Percentiles rank a stretch among this genome's conserved stretches.
Evolutionary conservation across 1,284 basidiomycete genomes (phyloP).

Genomic region (Boletus austroedulis): DNA sequence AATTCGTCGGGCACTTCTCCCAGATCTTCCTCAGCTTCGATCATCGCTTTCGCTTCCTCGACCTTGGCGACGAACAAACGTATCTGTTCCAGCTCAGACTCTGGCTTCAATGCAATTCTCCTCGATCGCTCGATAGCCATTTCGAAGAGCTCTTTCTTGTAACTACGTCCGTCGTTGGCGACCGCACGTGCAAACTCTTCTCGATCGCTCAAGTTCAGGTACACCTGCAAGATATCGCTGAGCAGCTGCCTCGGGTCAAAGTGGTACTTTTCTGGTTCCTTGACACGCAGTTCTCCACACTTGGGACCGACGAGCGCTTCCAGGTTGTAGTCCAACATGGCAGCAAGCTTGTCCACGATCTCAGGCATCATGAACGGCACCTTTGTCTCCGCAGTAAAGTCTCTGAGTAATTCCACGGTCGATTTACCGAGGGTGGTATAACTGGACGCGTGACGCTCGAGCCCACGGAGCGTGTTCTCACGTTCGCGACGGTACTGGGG

Average conservation of each 20-base stretch:
- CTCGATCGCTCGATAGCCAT: constrained; percentile 72
- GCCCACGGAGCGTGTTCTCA: constrained; percentile 71
- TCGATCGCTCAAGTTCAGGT: constrained; percentile 83
- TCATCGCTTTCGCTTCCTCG: constrained; percentile 74
- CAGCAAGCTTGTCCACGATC: constrained; percentile 93
- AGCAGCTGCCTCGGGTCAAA: constrained; percentile 87
- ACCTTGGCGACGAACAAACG: constrained; percentile 76
- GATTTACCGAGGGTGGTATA: constrained; percentile 87
- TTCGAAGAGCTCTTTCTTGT: constrained; percentile 83
- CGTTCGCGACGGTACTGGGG: constrained; percentile 80
- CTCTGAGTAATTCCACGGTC: constrained; percentile 85
- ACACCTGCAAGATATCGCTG: constrained; percentile 88
- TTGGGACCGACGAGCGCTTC: constrained; percentile 86
- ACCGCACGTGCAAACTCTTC: constrained; percentile 85
- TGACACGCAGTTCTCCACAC: constrained; percentile 81
- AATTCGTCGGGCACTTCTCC: constrained; percentile 97
- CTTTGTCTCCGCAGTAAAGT: constrained; percentile 90
- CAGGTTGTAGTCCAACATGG: constrained; percentile 96
- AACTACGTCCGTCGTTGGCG: constrained; percentile 91
- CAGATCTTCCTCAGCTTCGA: constrained; percentile 89
- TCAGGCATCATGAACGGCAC: constrained; percentile 95
- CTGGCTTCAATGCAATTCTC: constrained; percentile 71
- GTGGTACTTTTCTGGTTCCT: constrained; percentile 84
- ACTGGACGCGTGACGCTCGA: constrained; percentile 82
- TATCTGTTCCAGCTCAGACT: constrained; percentile 76